Base-by-base conservation (phyloP, 495 filamentous ascomycete genomes). In the Penicillium herquei region DNA sequence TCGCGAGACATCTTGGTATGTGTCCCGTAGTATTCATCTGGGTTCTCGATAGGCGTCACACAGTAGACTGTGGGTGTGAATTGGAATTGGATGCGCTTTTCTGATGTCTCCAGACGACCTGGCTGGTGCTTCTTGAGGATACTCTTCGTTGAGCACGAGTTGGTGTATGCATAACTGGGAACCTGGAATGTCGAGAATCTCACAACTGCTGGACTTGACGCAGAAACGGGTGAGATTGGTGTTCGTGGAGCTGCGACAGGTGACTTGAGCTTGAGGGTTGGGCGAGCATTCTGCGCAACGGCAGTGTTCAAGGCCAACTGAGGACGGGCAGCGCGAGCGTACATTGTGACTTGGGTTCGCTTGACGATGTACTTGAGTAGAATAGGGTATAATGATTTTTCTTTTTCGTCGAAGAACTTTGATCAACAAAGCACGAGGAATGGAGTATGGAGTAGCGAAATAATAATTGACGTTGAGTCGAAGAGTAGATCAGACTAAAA, bases 1-100 rank as follows among this genome's bases (percentile, higher is more conserved):
- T 82, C 79, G 30, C 69, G 70, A 40, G 72, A 67, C 57, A 82
- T 67, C 66, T 79, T 82, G 34, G 67, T 71, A 57, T 81, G 76
- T 26, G 63, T 72, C 51, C 79, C 79, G 44, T 82, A 79, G 58
- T 80, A 82, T 48, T 82, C 79, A 17, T 81, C 78, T 18, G 74
- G 71, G 16, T 76, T 75, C 62, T 77, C 75, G 60, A 82, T 78
- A 0, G 78, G 78, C 6, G 76, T 80, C 54, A 82, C 73, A 43
- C 76, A 80, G 62, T 80, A 65, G 21, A 82, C 72, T 21, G 72
- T 77, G 6, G 80, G 78, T 6, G 74, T 72, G 31, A 67, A 70
- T 21, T 75, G 58, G 63, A 82, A 81, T 39, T 78, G 68, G 31
- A 81, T 74, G 53, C 66, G 69, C 60, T 78, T 82, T 34, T 68